A percentile compares a stretch with the other conserved stretches of the same genome.
These are phyloP conservation scores for Calonectria pseudoturangicola DNA, from an alignment of 2,329 filamentous ascomycete genomes.

Conservation along the genomic window DNA sequence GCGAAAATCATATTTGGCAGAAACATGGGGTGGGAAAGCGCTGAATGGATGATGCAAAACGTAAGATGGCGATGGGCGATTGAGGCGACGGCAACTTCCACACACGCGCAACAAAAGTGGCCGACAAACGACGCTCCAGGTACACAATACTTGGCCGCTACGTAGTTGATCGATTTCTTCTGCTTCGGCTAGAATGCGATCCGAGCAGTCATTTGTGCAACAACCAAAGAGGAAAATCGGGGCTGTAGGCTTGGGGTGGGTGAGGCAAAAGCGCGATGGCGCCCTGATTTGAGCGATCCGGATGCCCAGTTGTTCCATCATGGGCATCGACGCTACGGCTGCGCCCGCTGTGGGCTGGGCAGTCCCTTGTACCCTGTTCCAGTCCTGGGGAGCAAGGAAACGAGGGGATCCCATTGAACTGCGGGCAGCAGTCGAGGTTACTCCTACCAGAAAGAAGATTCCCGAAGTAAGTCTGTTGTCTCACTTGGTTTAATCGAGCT, in stretches of 20 bases:
- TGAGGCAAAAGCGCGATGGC: conserved; percentile 12
- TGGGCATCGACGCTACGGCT: conserved; percentile 18
- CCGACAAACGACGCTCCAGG: not conserved
- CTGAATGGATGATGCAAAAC: conserved; percentile 19
- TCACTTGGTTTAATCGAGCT: not conserved
- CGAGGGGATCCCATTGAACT: not conserved
- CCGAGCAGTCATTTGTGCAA: conserved; percentile 8
- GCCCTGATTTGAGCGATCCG: conserved; percentile 18
- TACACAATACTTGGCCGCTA: conserved; percentile 7
- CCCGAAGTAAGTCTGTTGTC: not conserved
- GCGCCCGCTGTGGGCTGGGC: conserved; percentile 8
- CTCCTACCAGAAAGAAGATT: not conserved
- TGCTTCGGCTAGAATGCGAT: not conserved
- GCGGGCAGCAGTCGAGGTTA: not conserved
- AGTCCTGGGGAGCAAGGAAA: not conserved
- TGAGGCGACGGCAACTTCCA: conserved; percentile 10
- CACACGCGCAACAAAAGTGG: not conserved
- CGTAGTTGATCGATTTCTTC: not conserved
- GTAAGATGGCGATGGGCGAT: not conserved
- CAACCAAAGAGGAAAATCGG: conserved; percentile 13
- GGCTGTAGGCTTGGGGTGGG: not conserved
- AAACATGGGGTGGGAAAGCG: not conserved
- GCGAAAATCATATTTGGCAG: not conserved
- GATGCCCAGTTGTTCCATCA: conserved; percentile 10
- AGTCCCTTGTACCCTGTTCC: conserved; percentile 3